Base-by-base conservation (phyloP, 2,329 filamentous ascomycete species). In the Seiridium unicorne region DNA sequence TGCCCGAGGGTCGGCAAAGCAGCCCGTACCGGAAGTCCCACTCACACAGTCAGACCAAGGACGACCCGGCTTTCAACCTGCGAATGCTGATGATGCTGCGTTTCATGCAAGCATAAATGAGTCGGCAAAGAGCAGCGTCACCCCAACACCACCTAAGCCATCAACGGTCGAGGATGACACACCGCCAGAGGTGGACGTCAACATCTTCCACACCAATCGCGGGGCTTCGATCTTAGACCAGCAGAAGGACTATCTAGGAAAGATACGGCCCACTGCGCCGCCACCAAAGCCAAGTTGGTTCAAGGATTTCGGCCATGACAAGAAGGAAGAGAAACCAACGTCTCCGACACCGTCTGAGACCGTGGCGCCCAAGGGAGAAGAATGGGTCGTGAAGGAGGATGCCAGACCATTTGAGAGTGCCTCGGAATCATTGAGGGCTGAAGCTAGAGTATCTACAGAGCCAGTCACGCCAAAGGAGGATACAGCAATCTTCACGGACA, bases 131-230 rank as follows among this genome's bases (percentile, higher is more conserved):
- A 44, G 34, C 31, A 44, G 18, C 26, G 32, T 10, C 13, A 5
- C 53, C 5, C n/a, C 47, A 32, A n/a, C 44, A 40, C 3, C 46
- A 13, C 18, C 9, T 8, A 6, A 9, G 8, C 38, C 48, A 5
- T n/a, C 60, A 5, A 44, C 60, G 31, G 44, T 34, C 44, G 57
- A 70, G 34, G 66, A 74, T 8, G 74, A 77, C 38, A 63, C 76
- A 0, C 79, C 79, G 3, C 64, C 72, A 0, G 79, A 70, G 32
- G 68, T 81, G 31, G 74, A 82, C 58, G 65, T 82, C 55, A 78
- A 81, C 54, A 68, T 84, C 26, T 84, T 85, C 58, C 79, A 79
- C 60, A 81, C 80, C 1, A 68, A 65, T 11, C 72, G 74, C 34
- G 81, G 78, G 3, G 80, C 81, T 2, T 77, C 76, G 48, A 73